Conservation (phyloP, 768 basidiomycete species). For the Cantharellus cinnabarinus region DNA sequence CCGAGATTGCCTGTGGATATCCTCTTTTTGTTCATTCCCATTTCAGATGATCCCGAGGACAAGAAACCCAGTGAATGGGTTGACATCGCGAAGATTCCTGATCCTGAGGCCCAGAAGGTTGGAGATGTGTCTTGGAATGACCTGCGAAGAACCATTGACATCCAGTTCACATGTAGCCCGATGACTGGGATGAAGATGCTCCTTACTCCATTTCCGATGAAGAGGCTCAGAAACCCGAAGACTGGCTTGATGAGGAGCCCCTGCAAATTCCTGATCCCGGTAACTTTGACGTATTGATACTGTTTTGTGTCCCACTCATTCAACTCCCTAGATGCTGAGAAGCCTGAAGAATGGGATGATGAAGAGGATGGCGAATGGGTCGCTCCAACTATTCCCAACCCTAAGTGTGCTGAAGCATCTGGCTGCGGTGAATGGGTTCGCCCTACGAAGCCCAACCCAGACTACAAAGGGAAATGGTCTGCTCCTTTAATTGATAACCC, state of each 20-base stretch:
- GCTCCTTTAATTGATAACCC: slow-evolving; percentile 93
- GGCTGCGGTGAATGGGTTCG: slow-evolving; percentile 92
- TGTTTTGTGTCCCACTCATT: not conserved
- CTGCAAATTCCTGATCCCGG: slow-evolving; percentile 69
- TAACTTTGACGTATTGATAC: slow-evolving; percentile 15
- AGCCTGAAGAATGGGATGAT: slow-evolving; percentile 99
- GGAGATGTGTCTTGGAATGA: slow-evolving; percentile 5
- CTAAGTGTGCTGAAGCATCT: slow-evolving; percentile 70
- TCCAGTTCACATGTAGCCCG: slow-evolving; percentile 33
- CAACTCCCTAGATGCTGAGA: slow-evolving; percentile 41
- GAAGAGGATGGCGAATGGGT: slow-evolving; percentile 99
- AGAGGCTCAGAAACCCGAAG: slow-evolving; percentile 58
- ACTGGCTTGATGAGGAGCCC: slow-evolving; percentile 87
- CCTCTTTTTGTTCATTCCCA: not conserved
- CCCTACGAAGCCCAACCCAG: slow-evolving; percentile 76
- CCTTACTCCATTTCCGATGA: slow-evolving; percentile 81
- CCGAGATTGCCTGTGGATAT: not conserved
- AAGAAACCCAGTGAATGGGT: slow-evolving; percentile 87
- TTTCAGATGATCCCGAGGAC: slow-evolving; percentile 63
- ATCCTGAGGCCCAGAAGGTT: slow-evolving; percentile 68
- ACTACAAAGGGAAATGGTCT: slow-evolving; percentile 96
- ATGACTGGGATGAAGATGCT: slow-evolving; percentile 94
- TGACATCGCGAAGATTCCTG: slow-evolving; percentile 66
- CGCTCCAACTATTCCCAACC: slow-evolving; percentile 73
- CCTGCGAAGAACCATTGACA: not conserved